Conservation (phyloP, 306 rosid genomes). For the Argentina anserina region DNA sequence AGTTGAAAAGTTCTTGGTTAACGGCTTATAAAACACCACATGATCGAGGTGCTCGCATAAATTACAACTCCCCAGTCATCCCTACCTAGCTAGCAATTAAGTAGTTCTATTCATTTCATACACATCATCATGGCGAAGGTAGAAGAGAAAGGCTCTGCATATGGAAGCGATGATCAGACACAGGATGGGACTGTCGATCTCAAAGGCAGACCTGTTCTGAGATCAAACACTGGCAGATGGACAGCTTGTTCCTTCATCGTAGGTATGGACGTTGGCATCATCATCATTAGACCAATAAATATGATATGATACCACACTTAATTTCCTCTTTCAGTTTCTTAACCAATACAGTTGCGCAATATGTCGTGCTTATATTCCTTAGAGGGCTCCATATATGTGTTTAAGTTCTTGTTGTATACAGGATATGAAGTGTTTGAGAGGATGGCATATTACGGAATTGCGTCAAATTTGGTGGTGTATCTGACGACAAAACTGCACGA, state of each 20-base stretch:
- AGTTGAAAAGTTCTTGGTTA: neutral
- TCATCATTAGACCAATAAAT: neutral
- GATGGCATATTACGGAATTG: conserved; percentile 63
- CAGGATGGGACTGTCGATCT: conserved; percentile 36
- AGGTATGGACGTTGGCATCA: neutral
- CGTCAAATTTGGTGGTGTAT: conserved; percentile 47
- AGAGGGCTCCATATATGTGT: neutral
- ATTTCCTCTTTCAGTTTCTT: no score
- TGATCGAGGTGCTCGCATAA: neutral
- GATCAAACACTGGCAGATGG: conserved; percentile 35
- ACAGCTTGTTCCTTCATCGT: conserved; percentile 37
- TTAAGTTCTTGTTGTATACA: neutral
- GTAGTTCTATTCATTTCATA: neutral
- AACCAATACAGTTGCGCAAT: no score
- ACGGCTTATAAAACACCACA: neutral
- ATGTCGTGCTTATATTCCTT: no score
- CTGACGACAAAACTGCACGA: conserved; percentile 46
- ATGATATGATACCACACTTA: no score
- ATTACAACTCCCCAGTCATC: neutral
- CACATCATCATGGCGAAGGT: neutral
- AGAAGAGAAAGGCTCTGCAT: conserved; percentile 21
- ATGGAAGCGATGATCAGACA: conserved; percentile 17
- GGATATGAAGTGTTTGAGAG: conserved; percentile 67
- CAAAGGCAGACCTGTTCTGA: conserved; percentile 27
- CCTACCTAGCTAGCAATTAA: neutral